Percentiles rank a stretch among this genome's conserved stretches.
phyloP scores from a whole-genome alignment of 441 rosid genomes.

The Euphorbia corollata region DNA sequence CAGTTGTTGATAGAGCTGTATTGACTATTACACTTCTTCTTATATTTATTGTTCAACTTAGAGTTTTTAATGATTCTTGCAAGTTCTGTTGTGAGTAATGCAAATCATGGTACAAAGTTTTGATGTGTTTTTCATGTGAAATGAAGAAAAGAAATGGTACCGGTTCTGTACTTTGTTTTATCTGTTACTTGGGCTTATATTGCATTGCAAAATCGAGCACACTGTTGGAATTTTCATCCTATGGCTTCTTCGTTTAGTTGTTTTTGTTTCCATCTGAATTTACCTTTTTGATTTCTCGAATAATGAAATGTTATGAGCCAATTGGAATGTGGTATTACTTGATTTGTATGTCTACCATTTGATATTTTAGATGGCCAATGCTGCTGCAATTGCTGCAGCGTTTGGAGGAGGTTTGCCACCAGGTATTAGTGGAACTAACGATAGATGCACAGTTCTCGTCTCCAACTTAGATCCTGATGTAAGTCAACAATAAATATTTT shows the following conservation, averaged over 20 bases:
- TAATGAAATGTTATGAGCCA: not conserved
- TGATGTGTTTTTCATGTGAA: not conserved
- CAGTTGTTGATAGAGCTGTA: conserved; percentile 2
- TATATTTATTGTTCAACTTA: not conserved
- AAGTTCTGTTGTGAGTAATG: not conserved
- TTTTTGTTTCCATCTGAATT: not conserved
- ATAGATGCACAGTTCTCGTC: conserved; percentile 80
- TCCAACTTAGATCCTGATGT: conserved; percentile 89
- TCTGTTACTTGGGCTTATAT: not conserved
- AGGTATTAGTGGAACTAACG: conserved; percentile 91
- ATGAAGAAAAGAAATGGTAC: not conserved
- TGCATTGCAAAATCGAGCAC: not conserved
- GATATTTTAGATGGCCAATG: conserved; percentile 65
- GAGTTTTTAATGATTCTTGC: not conserved
- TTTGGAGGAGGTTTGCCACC: conserved; percentile 96
- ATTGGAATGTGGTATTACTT: conserved; percentile 10
- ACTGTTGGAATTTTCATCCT: not conserved
- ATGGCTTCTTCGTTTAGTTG: no score
- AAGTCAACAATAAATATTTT: conserved; percentile 21
- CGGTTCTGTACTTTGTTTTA: not conserved
- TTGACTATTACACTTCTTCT: not conserved
- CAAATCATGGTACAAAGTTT: not conserved
- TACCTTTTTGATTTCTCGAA: not conserved
- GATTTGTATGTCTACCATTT: not conserved
- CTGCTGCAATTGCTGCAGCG: conserved; percentile 89